phyloP scores from a whole-genome alignment of 2,329 filamentous ascomycete species.

The Orbilia blumenaviensis region DNA sequence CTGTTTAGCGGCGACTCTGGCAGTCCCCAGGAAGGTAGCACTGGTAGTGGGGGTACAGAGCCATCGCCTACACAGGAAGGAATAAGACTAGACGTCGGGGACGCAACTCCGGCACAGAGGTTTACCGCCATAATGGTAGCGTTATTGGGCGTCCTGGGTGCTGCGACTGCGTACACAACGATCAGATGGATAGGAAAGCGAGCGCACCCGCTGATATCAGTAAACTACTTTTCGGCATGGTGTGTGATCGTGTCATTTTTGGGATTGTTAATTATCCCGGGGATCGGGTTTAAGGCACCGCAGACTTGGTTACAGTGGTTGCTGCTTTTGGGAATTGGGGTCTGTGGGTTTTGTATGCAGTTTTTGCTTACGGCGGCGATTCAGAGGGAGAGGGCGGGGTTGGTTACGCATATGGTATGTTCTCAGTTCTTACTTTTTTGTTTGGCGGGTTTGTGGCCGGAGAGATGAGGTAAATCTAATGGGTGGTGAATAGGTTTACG shows the following conservation, averaged over 20 bases:
- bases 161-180: constrained; percentile 76
- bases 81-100: constrained; percentile 47
- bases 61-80: constrained; percentile 56
- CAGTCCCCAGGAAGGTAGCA: constrained; percentile 38
- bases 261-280: constrained; percentile 68
- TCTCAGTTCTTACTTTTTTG: constrained; percentile 65
- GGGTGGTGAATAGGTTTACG: constrained; percentile 74
- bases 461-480: constrained; percentile 55
- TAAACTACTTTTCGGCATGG: constrained; percentile 81
- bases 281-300: constrained; percentile 69
- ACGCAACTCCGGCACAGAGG: constrained; percentile 70
- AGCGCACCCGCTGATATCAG: constrained; percentile 81
- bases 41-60: constrained; percentile 56
- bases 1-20: constrained; percentile 63
- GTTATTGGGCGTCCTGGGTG: constrained; percentile 79
- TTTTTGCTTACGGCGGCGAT: constrained; percentile 83
- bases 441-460: constrained; percentile 66
- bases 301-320: constrained; percentile 69
- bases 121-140: constrained; percentile 75
- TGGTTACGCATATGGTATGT: constrained; percentile 66
- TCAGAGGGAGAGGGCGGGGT: constrained; percentile 73
- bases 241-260: constrained; percentile 74
- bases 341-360: constrained; percentile 84
- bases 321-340: constrained; percentile 73
- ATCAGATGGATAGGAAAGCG: constrained; percentile 82